Evolutionary conservation across 2,329 filamentous ascomycete species (phyloP), one percentile per base, ranked within the genome.

Genomic region (Pestalotiopsis sp.): DNA sequence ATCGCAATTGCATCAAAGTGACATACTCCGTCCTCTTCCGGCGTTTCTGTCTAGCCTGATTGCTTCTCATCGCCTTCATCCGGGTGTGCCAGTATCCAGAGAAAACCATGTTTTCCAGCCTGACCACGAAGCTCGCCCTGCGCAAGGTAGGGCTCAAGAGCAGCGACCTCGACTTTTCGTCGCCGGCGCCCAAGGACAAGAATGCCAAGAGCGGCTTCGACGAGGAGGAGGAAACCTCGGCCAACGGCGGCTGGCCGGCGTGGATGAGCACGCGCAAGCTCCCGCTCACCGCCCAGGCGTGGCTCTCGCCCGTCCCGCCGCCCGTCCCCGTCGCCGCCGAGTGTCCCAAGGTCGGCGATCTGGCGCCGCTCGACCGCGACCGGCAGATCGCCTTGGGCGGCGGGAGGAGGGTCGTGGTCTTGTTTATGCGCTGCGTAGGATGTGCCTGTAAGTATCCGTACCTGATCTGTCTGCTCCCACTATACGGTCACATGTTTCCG

Each of bases 81-180:
- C 12, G 12, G 27, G 20, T 59, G 56, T 13, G 12, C 56, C 4
- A 14, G 4, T 7, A 23, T 31, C 2, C 13, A 13, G 17, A 17
- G n/a, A 63, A 5, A 45, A 79, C 74, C 67, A 90, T 89, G 87
- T 83, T 90, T 75, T 84, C 84, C 73, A 85, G 81, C 71, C 78
- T 90, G 68, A 83, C 84, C 17, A 87, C 87, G 60, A 90, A 90
- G 78, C 79, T 89, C 71, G 88, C 87, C 70, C 81, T 90, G 72
- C 87, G 83, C 72, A 89, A 87, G 75, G 83, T 83, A 65, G 87
- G 88, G 75, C 77, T 90, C 67, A 82, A 85, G 52, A 84, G 81
- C 77, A 80, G 89, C 72, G 78, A 83, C 61, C 78, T 89, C 68
- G 80, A 85, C 76, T 80, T 84, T 70, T 74, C 77, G 66, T 78